Evolutionary conservation across 2,329 filamentous ascomycete species (phyloP).

Genomic region (Scedosporium boydii): DNA sequence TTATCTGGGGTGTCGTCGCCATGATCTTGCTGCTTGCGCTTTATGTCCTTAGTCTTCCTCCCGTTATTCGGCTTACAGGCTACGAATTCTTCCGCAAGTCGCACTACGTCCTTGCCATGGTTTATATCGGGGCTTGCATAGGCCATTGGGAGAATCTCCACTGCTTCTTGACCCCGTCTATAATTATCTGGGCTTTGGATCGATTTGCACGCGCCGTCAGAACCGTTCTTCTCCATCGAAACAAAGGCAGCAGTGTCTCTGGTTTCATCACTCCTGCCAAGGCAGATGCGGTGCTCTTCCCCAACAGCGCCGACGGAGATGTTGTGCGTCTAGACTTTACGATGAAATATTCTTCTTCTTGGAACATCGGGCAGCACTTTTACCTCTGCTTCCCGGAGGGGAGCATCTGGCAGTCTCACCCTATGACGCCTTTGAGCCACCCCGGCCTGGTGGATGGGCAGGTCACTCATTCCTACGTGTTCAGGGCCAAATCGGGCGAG

Average conservation of each 20-base stretch:
- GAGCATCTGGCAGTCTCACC: conserved; percentile 64
- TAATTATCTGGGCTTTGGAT: conserved; percentile 58
- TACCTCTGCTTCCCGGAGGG: conserved; percentile 58
- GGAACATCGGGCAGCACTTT: conserved; percentile 62
- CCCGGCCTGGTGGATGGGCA: conserved; percentile 29
- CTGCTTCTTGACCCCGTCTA: conserved; percentile 58
- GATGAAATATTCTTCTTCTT: conserved; percentile 47
- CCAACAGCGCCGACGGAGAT: conserved; percentile 46
- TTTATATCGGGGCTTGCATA: conserved; percentile 69
- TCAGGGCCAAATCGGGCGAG: conserved; percentile 50
- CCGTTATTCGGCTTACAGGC: conserved; percentile 54
- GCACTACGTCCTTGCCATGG: conserved; percentile 62
- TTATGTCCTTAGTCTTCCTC: conserved; percentile 45
- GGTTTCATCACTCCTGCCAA: conserved; percentile 10
- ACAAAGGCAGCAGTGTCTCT: conserved; percentile 27
- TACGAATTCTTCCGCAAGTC: conserved; percentile 71
- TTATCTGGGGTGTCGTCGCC: conserved; percentile 64
- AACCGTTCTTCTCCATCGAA: conserved; percentile 51
- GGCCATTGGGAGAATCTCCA: conserved; percentile 61
- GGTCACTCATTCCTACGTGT: conserved; percentile 44
- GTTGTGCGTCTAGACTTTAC: conserved; percentile 58
- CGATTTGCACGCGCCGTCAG: conserved; percentile 48
- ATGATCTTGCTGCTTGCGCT: conserved; percentile 54
- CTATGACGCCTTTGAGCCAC: conserved; percentile 54
- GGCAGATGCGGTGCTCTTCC: conserved; percentile 36